These are phyloP conservation scores for Aquanectria penicillioides DNA, from an alignment of 2,329 filamentous ascomycete genomes.

Conservation along the genomic window DNA sequence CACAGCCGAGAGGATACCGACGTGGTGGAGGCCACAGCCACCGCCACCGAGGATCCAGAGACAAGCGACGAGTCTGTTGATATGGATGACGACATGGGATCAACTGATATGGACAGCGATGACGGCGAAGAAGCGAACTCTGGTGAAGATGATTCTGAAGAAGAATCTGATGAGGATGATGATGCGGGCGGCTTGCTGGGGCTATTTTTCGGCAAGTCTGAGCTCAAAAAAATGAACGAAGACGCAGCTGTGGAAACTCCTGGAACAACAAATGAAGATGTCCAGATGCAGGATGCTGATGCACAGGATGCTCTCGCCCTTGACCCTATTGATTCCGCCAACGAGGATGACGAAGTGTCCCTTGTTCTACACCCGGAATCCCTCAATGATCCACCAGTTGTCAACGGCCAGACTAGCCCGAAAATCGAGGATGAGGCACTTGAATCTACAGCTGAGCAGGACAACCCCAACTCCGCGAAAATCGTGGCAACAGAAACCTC, in stretches of 20 bases:
- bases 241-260: conserved; percentile 43
- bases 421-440: not conserved
- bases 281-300: conserved; percentile 31
- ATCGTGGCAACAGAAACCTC: not conserved
- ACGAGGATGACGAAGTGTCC: conserved; percentile 49
- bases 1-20: conserved; percentile 36
- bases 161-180: conserved; percentile 55
- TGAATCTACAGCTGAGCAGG: not conserved
- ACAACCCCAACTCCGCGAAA: too few relatives aligned
- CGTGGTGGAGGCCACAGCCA: conserved; percentile 31
- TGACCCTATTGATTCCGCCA: conserved; percentile 38
- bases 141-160: conserved; percentile 57
- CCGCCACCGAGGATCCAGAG: conserved; percentile 48
- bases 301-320: not conserved
- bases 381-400: conserved; percentile 25
- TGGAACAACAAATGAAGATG: conserved; percentile 37
- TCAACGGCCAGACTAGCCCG: not conserved
- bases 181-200: conserved; percentile 62
- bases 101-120: conserved; percentile 60
- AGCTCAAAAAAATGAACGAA: conserved; percentile 62
- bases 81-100: conserved; percentile 74
- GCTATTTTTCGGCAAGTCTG: conserved; percentile 68
- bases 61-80: conserved; percentile 73
- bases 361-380: conserved; percentile 45
- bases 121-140: conserved; percentile 55